A percentile compares a stretch with the other conserved stretches of the same genome.
Conservation (phyloP, 345 rosid genomes). For the Leavenworthia alabamica region DNA sequence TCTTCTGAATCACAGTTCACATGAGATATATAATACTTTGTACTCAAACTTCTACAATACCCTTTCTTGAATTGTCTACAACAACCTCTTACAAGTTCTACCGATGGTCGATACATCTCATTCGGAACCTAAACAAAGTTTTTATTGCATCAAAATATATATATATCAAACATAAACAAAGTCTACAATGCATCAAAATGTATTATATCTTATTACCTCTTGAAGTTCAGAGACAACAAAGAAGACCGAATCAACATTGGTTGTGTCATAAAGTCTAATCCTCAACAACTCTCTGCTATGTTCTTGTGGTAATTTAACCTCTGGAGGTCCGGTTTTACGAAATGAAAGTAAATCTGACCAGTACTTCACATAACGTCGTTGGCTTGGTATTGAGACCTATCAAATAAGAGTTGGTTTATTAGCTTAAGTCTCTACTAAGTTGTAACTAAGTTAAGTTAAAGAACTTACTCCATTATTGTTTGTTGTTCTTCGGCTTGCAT, state of each 20-base stretch:
- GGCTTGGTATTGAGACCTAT: slow-evolving; percentile 97
- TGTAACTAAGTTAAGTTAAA: too few relatives aligned
- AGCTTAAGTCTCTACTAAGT: too few relatives aligned
- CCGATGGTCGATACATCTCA: slow-evolving; percentile 62
- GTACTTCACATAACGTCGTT: slow-evolving; percentile 76
- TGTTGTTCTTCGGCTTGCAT: slow-evolving; percentile 83
- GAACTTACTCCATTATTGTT: slow-evolving; percentile 88
- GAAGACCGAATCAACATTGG: slow-evolving; percentile 56
- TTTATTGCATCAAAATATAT: not conserved
- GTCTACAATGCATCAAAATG: not conserved
- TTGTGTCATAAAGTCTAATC: slow-evolving; percentile 73
- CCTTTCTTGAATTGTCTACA: slow-evolving; percentile 68
- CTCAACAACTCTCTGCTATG: slow-evolving; percentile 64
- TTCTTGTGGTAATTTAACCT: slow-evolving; percentile 50
- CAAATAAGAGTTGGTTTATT: not conserved
- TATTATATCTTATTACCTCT: slow-evolving; percentile 44
- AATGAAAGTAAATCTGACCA: slow-evolving; percentile 55
- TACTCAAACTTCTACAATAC: slow-evolving; percentile 43
- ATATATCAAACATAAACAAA: not conserved
- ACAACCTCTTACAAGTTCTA: slow-evolving; percentile 58
- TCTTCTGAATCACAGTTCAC: slow-evolving; percentile 37
- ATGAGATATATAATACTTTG: slow-evolving; percentile 56
- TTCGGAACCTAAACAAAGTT: slow-evolving; percentile 42
- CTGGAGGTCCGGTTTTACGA: slow-evolving; percentile 42
- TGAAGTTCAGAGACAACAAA: slow-evolving; percentile 84